Evolutionary conservation across 805 yeast species (phyloP).

Genomic region (Osmozyma mogii): DNA sequence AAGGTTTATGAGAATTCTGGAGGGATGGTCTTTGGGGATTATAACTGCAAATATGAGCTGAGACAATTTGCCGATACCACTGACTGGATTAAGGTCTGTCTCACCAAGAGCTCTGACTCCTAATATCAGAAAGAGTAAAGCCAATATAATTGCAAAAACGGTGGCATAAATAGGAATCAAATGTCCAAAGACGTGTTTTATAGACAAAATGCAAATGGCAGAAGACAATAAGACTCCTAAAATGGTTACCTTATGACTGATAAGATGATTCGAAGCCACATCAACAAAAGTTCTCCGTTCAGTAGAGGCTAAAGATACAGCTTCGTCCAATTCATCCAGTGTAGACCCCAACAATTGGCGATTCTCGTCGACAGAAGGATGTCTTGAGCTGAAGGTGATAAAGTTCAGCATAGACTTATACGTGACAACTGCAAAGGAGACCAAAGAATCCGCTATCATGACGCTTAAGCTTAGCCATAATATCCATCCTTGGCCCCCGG

Average conservation of each 20-base stretch:
- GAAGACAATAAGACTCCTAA: conserved; percentile 63
- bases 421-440: conserved; percentile 64
- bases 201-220: conserved; percentile 55
- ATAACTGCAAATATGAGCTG: conserved; percentile 81
- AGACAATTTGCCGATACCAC: conserved; percentile 92
- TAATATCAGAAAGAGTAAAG: conserved; percentile 70
- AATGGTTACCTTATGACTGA: conserved; percentile 41
- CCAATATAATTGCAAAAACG: conserved; percentile 60
- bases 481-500: conserved; percentile 96
- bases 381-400: too few relatives aligned
- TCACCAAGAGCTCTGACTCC: conserved; percentile 96
- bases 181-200: conserved; percentile 61
- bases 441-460: conserved; percentile 87
- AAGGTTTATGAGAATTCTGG: conserved; percentile 74
- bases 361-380: too few relatives aligned
- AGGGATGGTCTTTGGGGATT: conserved; percentile 67
- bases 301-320: too few relatives aligned
- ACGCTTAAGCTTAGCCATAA: conserved; percentile 88
- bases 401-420: too few relatives aligned
- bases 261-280: conserved; percentile 29
- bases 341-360: too few relatives aligned
- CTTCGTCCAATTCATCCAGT: too few relatives aligned
- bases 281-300: conserved; percentile 9
- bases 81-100: conserved; percentile 93
- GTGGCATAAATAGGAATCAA: conserved; percentile 67